Evolutionary conservation across 164 flowering plant genomes (phyloP).

Genomic region (Kalanchoe fedtschenkoi): DNA sequence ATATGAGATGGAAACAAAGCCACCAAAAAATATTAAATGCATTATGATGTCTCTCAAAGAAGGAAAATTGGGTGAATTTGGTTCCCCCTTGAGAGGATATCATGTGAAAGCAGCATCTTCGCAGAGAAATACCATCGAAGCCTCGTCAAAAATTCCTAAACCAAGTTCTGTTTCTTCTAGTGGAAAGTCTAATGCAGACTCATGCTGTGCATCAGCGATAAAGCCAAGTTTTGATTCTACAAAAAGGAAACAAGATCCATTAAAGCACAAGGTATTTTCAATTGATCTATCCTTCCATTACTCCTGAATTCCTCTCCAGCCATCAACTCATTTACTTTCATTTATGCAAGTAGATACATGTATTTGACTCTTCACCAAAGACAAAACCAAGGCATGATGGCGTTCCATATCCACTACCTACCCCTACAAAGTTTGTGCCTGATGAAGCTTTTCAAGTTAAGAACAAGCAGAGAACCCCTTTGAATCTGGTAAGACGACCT

Average conservation of each 20-base stretch:
- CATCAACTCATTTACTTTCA: not conserved
- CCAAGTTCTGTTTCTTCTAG: constrained; percentile 25
- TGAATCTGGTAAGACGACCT: constrained; percentile 36
- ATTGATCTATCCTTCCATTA: not conserved
- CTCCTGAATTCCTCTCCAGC: not conserved
- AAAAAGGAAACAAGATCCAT: constrained; percentile 35
- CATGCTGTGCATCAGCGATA: constrained; percentile 20
- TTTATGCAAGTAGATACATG: constrained; percentile 43
- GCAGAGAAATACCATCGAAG: constrained; percentile 43
- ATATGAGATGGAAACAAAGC: constrained; percentile 36
- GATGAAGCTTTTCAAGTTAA: constrained; percentile 55
- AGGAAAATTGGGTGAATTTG: constrained; percentile 63
- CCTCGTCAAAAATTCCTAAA: constrained; percentile 47
- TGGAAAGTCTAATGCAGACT: constrained; percentile 39
- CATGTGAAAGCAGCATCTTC: constrained; percentile 29
- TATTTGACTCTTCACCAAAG: constrained; percentile 55
- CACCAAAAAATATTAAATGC: constrained; percentile 59
- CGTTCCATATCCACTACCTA: constrained; percentile 50
- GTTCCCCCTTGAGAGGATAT: constrained; percentile 79
- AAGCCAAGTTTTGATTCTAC: constrained; percentile 36
- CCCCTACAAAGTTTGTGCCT: constrained; percentile 30
- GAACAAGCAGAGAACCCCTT: constrained; percentile 49
- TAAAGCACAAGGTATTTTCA: constrained; percentile 63
- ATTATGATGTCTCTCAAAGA: constrained; percentile 74
- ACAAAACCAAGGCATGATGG: constrained; percentile 58